Base-by-base conservation (phyloP, 2,329 filamentous ascomycete species). In the Beauveria caledonica region DNA sequence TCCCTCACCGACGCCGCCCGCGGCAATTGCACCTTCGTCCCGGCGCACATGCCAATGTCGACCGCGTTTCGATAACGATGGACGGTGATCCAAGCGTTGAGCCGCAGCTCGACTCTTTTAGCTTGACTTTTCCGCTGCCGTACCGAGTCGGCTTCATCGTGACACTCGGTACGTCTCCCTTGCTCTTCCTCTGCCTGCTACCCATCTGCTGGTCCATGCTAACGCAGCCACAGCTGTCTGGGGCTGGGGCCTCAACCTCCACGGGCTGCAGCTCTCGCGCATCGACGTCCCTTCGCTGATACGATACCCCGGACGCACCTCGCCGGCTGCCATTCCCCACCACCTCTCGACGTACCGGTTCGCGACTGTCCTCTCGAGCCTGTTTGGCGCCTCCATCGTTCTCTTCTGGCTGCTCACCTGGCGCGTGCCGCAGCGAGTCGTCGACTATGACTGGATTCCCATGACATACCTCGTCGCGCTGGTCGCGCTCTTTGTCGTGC, bases 171-270 rank as follows among this genome's bases (percentile, higher is more conserved):
- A 79, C 64, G 81, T 29, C 54, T 23, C 40, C 7, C 21, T 8
- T 6, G 9, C 54, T 15, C 52, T 8, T 19, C 6, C 27, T 4
- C 15, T 36, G 13, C 11, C 13, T 8, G 10, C 23, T 39, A 3
- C 39, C 19, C 3, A 6, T 33, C 40, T 45, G 33, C 33, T 33
- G 51, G 63, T 27, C 3, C 33, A 27, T 33, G 29, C 48, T 53
- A 39, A 36, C 62, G 36, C 19, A 45, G n/a, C 50, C 21, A 63
- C 66, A 95, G 92, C 90, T 67, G 87, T 96, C 69, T 97, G 93
- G 93, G 92, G 90, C 72, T 99, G 93, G 92, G 92, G 88, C 65
- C 75, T 89, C 67, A 97, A 97, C 77, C 84, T 97, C 45, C 92
- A 97, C 71, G 92, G 90, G 76, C 86, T 97, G 62, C 81, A 87